Base-by-base conservation (phyloP, 768 basidiomycete genomes). In the Calocybe indica region DNA sequence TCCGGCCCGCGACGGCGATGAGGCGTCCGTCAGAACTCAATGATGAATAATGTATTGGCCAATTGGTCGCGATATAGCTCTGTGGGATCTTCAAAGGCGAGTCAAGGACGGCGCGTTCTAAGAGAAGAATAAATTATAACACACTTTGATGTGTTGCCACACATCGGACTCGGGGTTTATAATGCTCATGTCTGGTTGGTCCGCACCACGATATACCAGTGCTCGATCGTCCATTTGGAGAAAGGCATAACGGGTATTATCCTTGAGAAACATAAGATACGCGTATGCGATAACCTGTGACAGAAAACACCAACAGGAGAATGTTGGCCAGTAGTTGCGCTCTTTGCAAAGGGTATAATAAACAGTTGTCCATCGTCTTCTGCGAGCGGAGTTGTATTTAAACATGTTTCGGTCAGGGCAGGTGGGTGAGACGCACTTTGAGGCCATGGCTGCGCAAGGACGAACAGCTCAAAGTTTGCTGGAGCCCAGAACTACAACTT, bases 131-230 rank as follows among this genome's bases (percentile, higher is more conserved):
- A 8, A 31, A 41, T 43, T 14, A 11, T 12, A 13, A 56, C 55
- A 43, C 53, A 79, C 92, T 79, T 94, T 95, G 64, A 97, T 87
- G 66, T 89, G 88, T 56, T 98, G 92, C 94, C 95, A 98, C 12
- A 97, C 94, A 58, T 97, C 94, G 3, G 91, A 91, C 62, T 95
- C 93, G 11, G 94, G 93, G 60, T 97, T 97, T 59, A 98, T 96
- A 48, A 99, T 85, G 60, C 92, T 95, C 85, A 96, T 87, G 61
- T 97, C 94, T 5, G 95, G 94, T 62, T 97, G 94, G 63, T 97
- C 95, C 29, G 94, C 92, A 10, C 95, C 94, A 46, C 95, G 80
- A 63, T 97, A 99, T 11, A 97, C 83, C 1, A 96, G 75, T 2
- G 89, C 88, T 37, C 92, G 82, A 57, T 98, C 95, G 58, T 97